Evolutionary conservation across 2,329 filamentous ascomycete species (phyloP), one percentile per base, ranked within the genome.

Genomic region (Xylaria sp.): DNA sequence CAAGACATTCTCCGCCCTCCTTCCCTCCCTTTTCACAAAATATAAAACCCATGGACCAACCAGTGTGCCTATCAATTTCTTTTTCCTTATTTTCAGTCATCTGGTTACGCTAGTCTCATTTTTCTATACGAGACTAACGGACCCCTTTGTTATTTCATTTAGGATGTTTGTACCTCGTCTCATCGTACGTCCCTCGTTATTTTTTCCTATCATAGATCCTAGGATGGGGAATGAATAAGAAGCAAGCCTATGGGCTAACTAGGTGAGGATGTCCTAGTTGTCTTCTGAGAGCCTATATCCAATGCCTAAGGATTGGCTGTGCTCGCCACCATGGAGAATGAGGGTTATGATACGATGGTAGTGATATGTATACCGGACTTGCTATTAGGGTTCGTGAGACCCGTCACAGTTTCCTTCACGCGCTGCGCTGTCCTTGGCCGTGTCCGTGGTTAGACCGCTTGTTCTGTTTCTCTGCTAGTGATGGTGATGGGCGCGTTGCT

Each of bases 401-500:
- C 47, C 15, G 25, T 50, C 25, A 50, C 31, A 29, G 15, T 17
- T 17, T 29, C 22, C 11, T 22, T 2, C 11, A 29, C 13, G 10
- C 11, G 11, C 39, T 55, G 25, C 54, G 25, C 11, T 59, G 60
- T 3, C 33, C 33, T 31, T 57, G 49, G 17, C 44, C 44, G 5
- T 42, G 20, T 10, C 20, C 62, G 9, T 39, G 53, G 9, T 54
- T 56, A 15, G 29, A 2, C 25, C 60, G 67, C 63, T 58, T 60
- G 50, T 47, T 50, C 45, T 56, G 63, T 6, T 44, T 33, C 31
- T 58, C 57, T 2, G 39, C n/a, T 9, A 22, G 3, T 17, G 38
- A 29, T 6, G 44, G 3, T 17, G 38, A 29, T 6, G 44, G 15
- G 27, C 17, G 57, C 11, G 45, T 25, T 13, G n/a, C 7, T 20